Evolutionary conservation across 768 basidiomycete species (phyloP), one percentile per base, ranked within the genome.

Genomic region (Panaeolus cyanescens): DNA sequence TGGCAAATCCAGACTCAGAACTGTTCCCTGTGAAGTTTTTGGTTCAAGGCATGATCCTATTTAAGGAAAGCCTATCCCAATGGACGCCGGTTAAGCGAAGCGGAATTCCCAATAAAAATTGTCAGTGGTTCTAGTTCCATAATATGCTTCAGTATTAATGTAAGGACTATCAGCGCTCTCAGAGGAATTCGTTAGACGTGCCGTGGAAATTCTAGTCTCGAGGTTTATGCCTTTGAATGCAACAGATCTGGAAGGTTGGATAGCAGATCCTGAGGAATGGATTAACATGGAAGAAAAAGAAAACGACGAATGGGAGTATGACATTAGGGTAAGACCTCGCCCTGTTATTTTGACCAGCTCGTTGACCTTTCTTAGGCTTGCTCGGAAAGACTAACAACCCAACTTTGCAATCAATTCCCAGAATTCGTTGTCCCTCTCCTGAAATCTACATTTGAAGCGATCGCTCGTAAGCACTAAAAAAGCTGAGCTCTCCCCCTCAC

Each of bases 231-330:
- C 93, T 12, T 78, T 99, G 45, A 90, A 90, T 58, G 82, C 90
- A 5, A 76, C 82, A 1, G 96, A 98, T 72, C 80, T 98, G 9
- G 86, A 93, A 64, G 83, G 82, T 4, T 95, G 96, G 92, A 81
- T 89, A 75, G 81, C 83, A 15, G 93, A 96, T 70, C 95, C 96
- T 0, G 96, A 99, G 77, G 93, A 96, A 67, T 99, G 95, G 93
- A 85, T 96, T 10, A 92, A 93, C 61, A 74, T 86, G 9, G 95
- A 98, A 73, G 93, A 94, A 61, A 89, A 88, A 64, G 94, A 95
- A 64, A 91, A 87, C 40, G 95, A 96, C 36, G 87, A 92, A 60
- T 98, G 96, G 95, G 90, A 95, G 67, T 98, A 85, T 68, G 94
- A 96, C 67, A 85, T 97, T 61, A 83, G 96, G 64, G 95, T 96